These are phyloP conservation scores for Oemleria cerasiformis DNA, from an alignment of 306 rosid species.

Conservation along the genomic window DNA sequence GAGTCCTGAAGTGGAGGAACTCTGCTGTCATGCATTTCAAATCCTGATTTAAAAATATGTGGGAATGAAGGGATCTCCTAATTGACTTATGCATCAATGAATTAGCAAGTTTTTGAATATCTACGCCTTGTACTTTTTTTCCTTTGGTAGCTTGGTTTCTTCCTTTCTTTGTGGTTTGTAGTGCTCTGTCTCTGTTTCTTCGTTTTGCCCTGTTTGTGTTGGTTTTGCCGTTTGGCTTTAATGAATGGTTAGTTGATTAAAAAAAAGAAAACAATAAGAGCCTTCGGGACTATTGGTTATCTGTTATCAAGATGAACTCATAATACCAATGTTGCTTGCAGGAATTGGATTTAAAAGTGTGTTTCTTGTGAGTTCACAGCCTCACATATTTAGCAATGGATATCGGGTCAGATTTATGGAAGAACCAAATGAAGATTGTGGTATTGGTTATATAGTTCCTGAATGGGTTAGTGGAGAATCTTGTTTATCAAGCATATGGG, in stretches of 20 bases:
- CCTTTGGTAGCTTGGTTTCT: too few species aligned
- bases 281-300: not conserved
- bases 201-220: too few species aligned
- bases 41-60: too few species aligned
- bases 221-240: too few species aligned
- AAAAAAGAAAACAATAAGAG: not conserved
- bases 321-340: not conserved
- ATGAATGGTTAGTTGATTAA: too few species aligned
- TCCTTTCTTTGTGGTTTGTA: too few species aligned
- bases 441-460: conserved; percentile 27
- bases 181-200: too few species aligned
- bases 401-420: conserved; percentile 20
- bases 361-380: conserved; percentile 20
- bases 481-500: not conserved
- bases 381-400: conserved; percentile 27
- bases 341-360: conserved; percentile 29
- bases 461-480: conserved; percentile 16
- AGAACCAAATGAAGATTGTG: conserved; percentile 14
- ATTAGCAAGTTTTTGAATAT: too few species aligned
- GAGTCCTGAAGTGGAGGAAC: too few species aligned
- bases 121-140: not conserved
- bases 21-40: too few species aligned
- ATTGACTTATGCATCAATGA: too few species aligned
- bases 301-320: not conserved
- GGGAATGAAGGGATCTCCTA: too few species aligned